Conservation (phyloP, 352 stramenopile species). For the Phytopythium cucurbitacearum region DNA sequence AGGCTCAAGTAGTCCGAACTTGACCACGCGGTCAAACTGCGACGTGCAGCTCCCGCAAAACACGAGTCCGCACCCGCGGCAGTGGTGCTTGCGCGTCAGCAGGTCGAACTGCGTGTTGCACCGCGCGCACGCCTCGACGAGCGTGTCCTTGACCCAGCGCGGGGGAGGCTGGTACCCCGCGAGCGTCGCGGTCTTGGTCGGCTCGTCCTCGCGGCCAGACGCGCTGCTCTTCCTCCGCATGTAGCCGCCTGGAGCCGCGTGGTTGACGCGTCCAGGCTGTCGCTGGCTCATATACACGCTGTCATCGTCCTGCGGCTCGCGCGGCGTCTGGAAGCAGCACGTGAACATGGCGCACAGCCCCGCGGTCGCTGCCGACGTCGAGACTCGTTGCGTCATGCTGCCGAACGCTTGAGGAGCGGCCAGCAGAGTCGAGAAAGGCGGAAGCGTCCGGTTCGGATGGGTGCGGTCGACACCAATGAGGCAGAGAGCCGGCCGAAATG, state of each 20-base stretch:
- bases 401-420: not conserved
- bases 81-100: slow-evolving; percentile 68
- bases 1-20: slow-evolving; percentile 57
- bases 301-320: slow-evolving; percentile 21
- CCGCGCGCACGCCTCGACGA: slow-evolving; percentile 41
- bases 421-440: not conserved
- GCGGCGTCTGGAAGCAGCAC: slow-evolving; percentile 55
- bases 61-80: slow-evolving; percentile 49
- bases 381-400: not conserved
- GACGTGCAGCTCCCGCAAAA: slow-evolving; percentile 46
- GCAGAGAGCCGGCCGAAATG: not conserved
- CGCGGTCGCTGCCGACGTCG: not conserved
- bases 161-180: slow-evolving; percentile 43
- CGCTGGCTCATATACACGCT: slow-evolving; percentile 32
- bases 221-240: slow-evolving; percentile 8
- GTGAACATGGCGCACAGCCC: slow-evolving; percentile 40
- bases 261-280: slow-evolving; percentile 11
- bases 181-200: slow-evolving; percentile 13
- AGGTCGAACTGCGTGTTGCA: slow-evolving; percentile 54
- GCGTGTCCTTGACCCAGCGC: slow-evolving; percentile 55
- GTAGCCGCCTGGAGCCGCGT: slow-evolving; percentile 6
- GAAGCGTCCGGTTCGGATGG: too few species aligned
- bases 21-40: slow-evolving; percentile 54
- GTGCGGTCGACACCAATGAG: not conserved
- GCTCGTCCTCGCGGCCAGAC: slow-evolving; percentile 2